phyloP scores from a whole-genome alignment of 2,329 filamentous ascomycete species.

The Claviceps paspali region DNA sequence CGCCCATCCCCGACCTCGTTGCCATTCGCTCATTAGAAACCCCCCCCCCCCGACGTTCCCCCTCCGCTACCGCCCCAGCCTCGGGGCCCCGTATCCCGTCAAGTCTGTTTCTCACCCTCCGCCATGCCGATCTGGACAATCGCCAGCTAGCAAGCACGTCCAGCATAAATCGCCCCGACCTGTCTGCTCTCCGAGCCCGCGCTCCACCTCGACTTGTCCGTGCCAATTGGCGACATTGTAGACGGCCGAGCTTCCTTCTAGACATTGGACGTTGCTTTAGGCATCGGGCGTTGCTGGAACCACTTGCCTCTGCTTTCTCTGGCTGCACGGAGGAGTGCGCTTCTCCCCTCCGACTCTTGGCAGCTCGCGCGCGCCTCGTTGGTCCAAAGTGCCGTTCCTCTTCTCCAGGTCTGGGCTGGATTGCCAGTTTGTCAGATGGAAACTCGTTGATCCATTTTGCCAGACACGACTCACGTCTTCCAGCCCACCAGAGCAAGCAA shows the following conservation, averaged over 20 bases:
- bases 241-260: background rate
- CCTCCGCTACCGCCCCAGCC: no score
- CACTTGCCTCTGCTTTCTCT: background rate
- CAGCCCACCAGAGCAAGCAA: no score
- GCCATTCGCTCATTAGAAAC: no score
- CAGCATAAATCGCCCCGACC: background rate
- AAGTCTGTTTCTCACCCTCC: no score
- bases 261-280: no score
- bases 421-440: background rate
- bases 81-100: no score
- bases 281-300: no score
- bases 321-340: background rate
- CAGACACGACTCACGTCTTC: no score
- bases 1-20: no score
- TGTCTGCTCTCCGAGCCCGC: background rate
- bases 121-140: background rate
- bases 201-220: background rate
- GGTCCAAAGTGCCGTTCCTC: no score
- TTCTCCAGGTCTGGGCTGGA: background rate
- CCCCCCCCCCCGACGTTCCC: no score
- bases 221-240: background rate
- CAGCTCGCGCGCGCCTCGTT: no score
- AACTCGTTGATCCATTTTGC: background rate
- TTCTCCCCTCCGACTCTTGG: background rate
- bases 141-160: background rate